phyloP scores from a whole-genome alignment of 2,329 filamentous ascomycete species.

The Aspergillus quadrilineatus region DNA sequence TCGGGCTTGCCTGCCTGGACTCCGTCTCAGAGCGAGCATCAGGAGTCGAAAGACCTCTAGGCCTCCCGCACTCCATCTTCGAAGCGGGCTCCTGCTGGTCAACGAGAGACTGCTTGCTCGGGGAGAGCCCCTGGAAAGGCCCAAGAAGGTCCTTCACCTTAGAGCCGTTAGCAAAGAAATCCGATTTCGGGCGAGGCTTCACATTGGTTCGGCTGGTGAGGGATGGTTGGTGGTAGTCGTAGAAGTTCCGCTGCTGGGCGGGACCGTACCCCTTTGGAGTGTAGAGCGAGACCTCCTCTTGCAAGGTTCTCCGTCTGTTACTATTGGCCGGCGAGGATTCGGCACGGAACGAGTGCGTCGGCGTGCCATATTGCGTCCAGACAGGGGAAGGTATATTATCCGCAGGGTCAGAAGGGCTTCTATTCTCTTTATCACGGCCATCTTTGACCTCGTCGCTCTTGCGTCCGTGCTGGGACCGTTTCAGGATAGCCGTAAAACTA shows the following conservation, averaged over 20 bases:
- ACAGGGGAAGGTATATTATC: conserved; percentile 64
- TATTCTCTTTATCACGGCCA: conserved; percentile 78
- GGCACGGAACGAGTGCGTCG: conserved; percentile 38
- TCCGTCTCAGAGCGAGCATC: conserved; percentile 34
- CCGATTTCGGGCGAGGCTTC: conserved; percentile 54
- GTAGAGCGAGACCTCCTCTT: conserved; percentile 59
- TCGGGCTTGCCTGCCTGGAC: conserved; percentile 37
- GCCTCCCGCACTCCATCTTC: conserved; percentile 19
- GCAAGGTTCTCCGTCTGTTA: conserved; percentile 45
- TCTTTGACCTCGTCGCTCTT: conserved; percentile 56
- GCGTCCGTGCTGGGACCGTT: conserved; percentile 68
- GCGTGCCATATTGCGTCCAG: conserved; percentile 70
- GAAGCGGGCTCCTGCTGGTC: conserved; percentile 20
- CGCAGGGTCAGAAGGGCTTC: conserved; percentile 56
- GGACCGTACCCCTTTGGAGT: conserved; percentile 61
- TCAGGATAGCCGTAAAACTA: conserved; percentile 75
- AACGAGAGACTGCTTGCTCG: conserved; percentile 21
- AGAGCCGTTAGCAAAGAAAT: conserved; percentile 44
- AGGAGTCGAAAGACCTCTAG: conserved; percentile 32
- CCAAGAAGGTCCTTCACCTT: conserved; percentile 39
- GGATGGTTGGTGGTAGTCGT: conserved; percentile 50
- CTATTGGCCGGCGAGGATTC: conserved; percentile 41
- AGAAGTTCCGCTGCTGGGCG: conserved; percentile 62
- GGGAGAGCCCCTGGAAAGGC: conserved; percentile 19
- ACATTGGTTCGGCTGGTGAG: conserved; percentile 40